Conservation (phyloP, 495 filamentous ascomycete species). For the Talaromyces proteolyticus region DNA sequence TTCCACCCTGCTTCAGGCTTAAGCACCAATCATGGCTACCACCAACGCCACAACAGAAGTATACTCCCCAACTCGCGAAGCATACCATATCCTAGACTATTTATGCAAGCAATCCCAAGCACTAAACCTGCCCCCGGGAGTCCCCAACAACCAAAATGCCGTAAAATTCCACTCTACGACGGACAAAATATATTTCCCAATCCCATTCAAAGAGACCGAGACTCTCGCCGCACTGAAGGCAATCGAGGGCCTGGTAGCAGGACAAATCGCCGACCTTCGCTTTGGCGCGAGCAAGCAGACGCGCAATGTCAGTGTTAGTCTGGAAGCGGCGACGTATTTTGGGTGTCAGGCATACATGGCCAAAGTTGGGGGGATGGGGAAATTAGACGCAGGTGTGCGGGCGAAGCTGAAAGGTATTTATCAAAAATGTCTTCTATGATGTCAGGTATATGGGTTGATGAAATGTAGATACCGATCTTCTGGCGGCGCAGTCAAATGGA, state of each 20-base stretch:
- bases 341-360: constrained; percentile 68
- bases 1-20: no score
- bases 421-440: no score
- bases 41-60: neutral
- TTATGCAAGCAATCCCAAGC: constrained; percentile 35
- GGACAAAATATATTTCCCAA: constrained; percentile 50
- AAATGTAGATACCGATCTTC: constrained; percentile 59
- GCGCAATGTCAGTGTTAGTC: constrained; percentile 48
- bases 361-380: constrained; percentile 63
- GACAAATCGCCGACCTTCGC: constrained; percentile 55
- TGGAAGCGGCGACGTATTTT: constrained; percentile 61
- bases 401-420: constrained; percentile 55
- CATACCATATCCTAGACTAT: constrained; percentile 33
- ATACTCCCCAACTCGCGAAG: constrained; percentile 38
- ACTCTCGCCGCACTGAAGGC: constrained; percentile 62
- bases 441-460: no score
- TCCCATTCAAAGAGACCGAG: constrained; percentile 67
- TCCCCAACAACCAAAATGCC: constrained; percentile 25
- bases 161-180: constrained; percentile 36
- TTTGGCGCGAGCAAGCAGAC: constrained; percentile 31
- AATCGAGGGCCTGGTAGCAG: constrained; percentile 61
- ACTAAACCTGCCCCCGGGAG: constrained; percentile 28
- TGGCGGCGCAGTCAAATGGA: constrained; percentile 62
- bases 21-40: neutral
- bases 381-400: constrained; percentile 54